These are phyloP conservation scores for Wickerhamomyces bisporus DNA, from an alignment of 805 yeast species.

Conservation along the genomic window DNA sequence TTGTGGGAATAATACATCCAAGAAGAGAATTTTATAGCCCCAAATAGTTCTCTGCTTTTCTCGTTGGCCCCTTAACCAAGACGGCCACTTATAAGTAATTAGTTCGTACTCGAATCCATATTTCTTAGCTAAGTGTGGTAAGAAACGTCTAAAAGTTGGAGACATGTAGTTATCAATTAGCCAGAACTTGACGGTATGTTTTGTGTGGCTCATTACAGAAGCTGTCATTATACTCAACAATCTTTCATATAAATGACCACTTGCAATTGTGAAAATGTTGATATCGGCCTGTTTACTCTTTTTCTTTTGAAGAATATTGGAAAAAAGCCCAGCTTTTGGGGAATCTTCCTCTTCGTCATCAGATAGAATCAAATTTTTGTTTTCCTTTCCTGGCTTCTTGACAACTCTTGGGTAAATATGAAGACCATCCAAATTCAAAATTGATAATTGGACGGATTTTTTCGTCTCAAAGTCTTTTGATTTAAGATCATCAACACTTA, in stretches of 20 bases:
- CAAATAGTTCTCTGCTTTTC: conserved; percentile 77
- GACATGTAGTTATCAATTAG: conserved; percentile 77
- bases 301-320: conserved; percentile 8
- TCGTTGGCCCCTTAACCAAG: conserved; percentile 75
- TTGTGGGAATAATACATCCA: conserved; percentile 85
- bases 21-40: conserved; percentile 82
- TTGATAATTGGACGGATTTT: conserved; percentile 25
- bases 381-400: conserved; percentile 36
- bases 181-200: conserved; percentile 77
- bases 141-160: conserved; percentile 53
- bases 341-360: conserved; percentile 8
- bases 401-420: conserved; percentile 41
- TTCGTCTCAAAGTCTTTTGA: conserved; percentile 1
- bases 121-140: conserved; percentile 54
- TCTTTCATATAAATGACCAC: conserved; percentile 76
- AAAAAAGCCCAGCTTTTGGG: conserved; percentile 10
- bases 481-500: conserved; percentile 26
- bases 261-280: conserved; percentile 77
- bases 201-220: conserved; percentile 63
- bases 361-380: conserved; percentile 10
- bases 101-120: conserved; percentile 69
- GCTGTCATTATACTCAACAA: conserved; percentile 74
- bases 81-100: conserved; percentile 89
- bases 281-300: conserved; percentile 47
- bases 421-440: conserved; percentile 42